A percentile compares a stretch with the other conserved stretches of the same genome.
Conservation (phyloP, 202 grass and related monocot species). For the Musa balbisiana region DNA sequence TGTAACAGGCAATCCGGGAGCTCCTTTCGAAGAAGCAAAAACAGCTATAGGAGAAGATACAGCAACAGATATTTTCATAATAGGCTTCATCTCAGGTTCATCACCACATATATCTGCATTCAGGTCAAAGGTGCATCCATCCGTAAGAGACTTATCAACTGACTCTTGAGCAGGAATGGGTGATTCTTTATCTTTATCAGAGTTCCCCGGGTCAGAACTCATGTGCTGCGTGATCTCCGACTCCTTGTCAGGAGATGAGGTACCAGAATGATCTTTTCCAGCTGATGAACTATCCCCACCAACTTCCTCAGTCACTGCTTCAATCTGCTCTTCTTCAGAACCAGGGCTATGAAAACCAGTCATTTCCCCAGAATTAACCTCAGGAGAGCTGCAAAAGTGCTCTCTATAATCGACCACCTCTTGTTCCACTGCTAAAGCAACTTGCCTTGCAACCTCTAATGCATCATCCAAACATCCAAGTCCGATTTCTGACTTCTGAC, state of each 20-base stretch:
- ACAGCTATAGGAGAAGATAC: conserved; percentile 48
- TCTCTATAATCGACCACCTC: conserved; percentile 77
- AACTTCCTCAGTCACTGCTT: conserved; percentile 15
- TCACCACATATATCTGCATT: conserved; percentile 42
- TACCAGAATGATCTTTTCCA: conserved; percentile 41
- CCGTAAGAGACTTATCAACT: conserved; percentile 9
- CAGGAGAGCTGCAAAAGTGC: conserved; percentile 58
- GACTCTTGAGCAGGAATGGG: conserved; percentile 2
- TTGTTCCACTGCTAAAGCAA: conserved; percentile 65
- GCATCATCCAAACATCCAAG: conserved; percentile 60
- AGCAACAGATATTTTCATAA: conserved; percentile 25
- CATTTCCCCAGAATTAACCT: conserved; percentile 37
- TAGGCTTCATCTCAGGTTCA: conserved; percentile 21
- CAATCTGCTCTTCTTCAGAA: conserved; percentile 37
- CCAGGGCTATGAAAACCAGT: conserved; percentile 30
- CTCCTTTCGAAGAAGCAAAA: conserved; percentile 47
- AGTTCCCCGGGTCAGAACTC: background rate
- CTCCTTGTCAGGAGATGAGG: conserved; percentile 51
- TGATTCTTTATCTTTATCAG: conserved; percentile 5
- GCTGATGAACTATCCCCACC: conserved; percentile 41
- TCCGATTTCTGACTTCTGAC: conserved; percentile 31
- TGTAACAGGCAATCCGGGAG: conserved; percentile 39
- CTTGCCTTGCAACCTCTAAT: conserved; percentile 58
- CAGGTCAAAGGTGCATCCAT: conserved; percentile 47
- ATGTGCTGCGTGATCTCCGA: conserved; percentile 29